These are phyloP conservation scores for Trichoderma arundinaceum DNA, from an alignment of 2,329 filamentous ascomycete species.

Conservation along the genomic window DNA sequence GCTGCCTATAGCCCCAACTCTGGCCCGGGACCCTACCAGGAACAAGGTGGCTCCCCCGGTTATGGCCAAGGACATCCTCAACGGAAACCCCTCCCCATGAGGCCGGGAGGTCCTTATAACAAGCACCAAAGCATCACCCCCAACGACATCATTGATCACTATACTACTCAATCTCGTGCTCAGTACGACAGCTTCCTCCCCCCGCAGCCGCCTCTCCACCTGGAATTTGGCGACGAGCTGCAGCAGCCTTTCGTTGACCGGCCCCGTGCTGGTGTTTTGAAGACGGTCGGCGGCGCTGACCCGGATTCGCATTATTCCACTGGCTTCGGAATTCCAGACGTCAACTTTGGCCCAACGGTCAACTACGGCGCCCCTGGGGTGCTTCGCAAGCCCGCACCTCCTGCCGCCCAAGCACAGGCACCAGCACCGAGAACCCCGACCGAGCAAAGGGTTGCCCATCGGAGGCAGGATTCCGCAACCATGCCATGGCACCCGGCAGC, in stretches of 20 bases:
- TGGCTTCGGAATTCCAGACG: constrained; percentile 67
- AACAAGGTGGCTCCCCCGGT: constrained; percentile 31
- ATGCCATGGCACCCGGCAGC: constrained; percentile 81
- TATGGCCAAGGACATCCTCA: constrained; percentile 33
- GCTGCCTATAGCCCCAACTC: background rate
- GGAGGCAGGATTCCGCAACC: constrained; percentile 55
- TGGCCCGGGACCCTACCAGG: constrained; percentile 4
- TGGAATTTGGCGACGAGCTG: constrained; percentile 58
- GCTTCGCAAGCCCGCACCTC: constrained; percentile 38
- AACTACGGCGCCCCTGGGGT: constrained; percentile 59
- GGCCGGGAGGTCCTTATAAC: constrained; percentile 21
- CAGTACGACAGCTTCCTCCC: constrained; percentile 34
- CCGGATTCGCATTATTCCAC: constrained; percentile 35
- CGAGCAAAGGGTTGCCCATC: constrained; percentile 43
- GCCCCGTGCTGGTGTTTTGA: constrained; percentile 79
- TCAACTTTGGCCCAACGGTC: constrained; percentile 87
- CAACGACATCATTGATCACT: constrained; percentile 50
- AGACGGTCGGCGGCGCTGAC: constrained; percentile 69
- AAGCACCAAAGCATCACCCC: constrained; percentile 42
- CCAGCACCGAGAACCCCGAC: constrained; percentile 44
- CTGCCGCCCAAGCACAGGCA: constrained; percentile 32
- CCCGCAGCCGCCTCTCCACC: constrained; percentile 37
- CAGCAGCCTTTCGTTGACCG: constrained; percentile 61
- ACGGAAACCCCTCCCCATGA: constrained; percentile 42
- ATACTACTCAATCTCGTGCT: constrained; percentile 40